Evolutionary conservation across 1,284 basidiomycete species (phyloP), one percentile per base, ranked within the genome.

Genomic region (Rhodofomes roseus): DNA sequence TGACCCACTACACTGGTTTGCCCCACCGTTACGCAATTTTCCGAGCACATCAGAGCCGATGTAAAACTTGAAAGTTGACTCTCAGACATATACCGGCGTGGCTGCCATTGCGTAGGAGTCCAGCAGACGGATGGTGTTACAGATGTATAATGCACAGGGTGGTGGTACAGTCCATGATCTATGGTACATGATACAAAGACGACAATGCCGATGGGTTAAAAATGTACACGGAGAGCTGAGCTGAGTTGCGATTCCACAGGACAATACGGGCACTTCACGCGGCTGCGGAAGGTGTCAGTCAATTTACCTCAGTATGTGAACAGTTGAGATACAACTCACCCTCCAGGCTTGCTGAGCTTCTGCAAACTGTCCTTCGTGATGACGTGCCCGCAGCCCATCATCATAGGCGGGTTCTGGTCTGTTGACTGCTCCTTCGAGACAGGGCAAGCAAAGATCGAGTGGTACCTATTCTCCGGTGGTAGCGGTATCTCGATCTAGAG

Each of bases 351-450:
- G 69, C 89, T 86, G 52, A 98, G 77, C 71, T 94, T 92, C 61
- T 85, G 83, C 65, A 97, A 77, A 70, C 92, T 95, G 67, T 97
- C 95, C 69, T 90, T 89, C 1, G 92, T 89, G 54, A 98, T 87
- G 39, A 96, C 94, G 74, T 99, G 97, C 0, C 96, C 96, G 71
- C 96, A 99, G 1, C 81, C 77, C 80, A 99, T 88, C 92, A 98
- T 96, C 93, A 97, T 97, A 0, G 96, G 96, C 22, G 96, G 97
- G 72, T 99, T 99, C 60, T 82, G 73, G 56, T 95, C 91, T 1
- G 93, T 96, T 14, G 94, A 87, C 74, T 97, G 95, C 70, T 99
- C 96, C 75, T 98, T 99, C 16, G 93, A 96, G 31, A 99, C 96
- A 1, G 97, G 95, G 73, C 97, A 99, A 44, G 95, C 89, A 72